phyloP scores from a whole-genome alignment of 257 asterid genomes.

The Solanum ahanhuiri region DNA sequence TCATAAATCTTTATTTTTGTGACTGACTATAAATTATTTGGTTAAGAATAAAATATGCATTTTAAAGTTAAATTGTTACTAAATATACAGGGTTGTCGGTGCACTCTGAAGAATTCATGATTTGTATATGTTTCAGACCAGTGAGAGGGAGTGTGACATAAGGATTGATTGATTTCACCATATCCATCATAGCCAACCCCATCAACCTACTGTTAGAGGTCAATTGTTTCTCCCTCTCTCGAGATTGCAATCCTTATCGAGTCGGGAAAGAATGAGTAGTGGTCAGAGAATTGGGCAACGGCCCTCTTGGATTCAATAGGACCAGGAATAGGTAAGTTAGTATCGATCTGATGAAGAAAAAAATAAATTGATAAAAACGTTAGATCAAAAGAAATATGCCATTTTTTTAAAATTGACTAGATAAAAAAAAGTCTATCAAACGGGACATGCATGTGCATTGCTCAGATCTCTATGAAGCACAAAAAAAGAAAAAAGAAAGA shows the following conservation, averaged over 20 bases:
- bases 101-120: not conserved
- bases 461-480: not conserved
- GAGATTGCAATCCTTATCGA: too few relatives aligned
- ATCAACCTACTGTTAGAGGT: too few relatives aligned
- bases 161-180: too few relatives aligned
- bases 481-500: too few relatives aligned
- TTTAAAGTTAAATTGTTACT: too few relatives aligned
- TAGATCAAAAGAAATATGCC: too few relatives aligned
- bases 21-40: not conserved
- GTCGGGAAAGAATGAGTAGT: too few relatives aligned
- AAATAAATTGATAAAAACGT: too few relatives aligned
- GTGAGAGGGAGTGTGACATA: not conserved
- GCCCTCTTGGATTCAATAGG: not conserved
- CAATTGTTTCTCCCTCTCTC: too few relatives aligned
- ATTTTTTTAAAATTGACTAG: too few relatives aligned
- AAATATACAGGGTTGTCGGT: not conserved
- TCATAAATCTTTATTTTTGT: not conserved
- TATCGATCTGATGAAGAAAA: not conserved
- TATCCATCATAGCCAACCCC: too few relatives aligned
- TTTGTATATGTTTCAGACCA: not conserved
- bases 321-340: not conserved
- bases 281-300: not conserved
- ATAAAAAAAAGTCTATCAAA: not conserved
- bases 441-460: not conserved
- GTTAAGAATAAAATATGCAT: too few relatives aligned